Base-by-base conservation (phyloP, 352 stramenopile species). In the Phytopythium litorale region DNA sequence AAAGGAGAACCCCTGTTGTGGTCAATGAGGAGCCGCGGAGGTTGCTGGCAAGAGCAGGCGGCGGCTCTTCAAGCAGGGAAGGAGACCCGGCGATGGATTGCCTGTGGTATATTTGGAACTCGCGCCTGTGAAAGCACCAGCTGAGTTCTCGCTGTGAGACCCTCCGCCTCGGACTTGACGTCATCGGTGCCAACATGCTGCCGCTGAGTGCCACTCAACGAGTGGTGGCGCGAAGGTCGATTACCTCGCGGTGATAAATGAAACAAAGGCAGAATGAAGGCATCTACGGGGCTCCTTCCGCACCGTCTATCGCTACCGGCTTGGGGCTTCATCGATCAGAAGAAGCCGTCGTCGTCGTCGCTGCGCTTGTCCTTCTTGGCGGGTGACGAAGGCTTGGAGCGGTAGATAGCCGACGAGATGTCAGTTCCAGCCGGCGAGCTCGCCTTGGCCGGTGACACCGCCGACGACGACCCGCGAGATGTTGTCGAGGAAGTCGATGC, bases 321-420 rank as follows among this genome's bases (percentile, higher is more conserved):
- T 18, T 5, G 30, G 7, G 3, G 21, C 32, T 58, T 19, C 19
- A 35, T 30, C 21, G 25, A 8, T 58, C 25, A 60, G 55, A 60
- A 60, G 38, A 60, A 60, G 21, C 40, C 55, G 55, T 60, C 55
- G 28, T 60, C 55, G 40, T 66, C 35, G 32, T 58, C 52, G 37
- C 54, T 50, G 42, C 55, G 38, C 55, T 42, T 51, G 33, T 60
- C 58, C 56, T 57, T 64, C 38, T 49, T 71, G 33, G 58, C 66
- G n/a, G 62, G 56, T 12, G 72, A 75, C 7, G 57, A 45, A 32
- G 73, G 66, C 40, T 68, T 68, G 56, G 56, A 65, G 54, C 69
- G 68, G 62, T 83, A 83, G 46, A 83, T 83, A 7, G 74, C 74
- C 15, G 61, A 71, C 33, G 72, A 74, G 28, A 80, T 79, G 54